Percentiles rank a stretch among this genome's conserved stretches.
phyloP scores from a whole-genome alignment of 2,329 filamentous ascomycete genomes.

The Hyphodiscus sp. region DNA sequence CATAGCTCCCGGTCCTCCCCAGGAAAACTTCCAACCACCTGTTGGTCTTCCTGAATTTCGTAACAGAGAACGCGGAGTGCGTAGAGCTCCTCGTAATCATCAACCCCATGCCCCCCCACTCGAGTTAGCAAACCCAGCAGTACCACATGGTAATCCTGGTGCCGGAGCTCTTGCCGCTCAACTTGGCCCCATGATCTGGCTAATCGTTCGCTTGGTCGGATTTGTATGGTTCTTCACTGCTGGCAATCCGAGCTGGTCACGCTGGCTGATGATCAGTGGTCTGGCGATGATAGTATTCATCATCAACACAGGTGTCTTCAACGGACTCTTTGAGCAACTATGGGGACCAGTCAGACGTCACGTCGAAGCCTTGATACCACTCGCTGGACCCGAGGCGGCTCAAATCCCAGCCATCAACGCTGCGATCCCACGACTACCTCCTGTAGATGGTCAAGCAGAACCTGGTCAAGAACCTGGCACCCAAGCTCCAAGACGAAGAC shows the following conservation, averaged over 20 bases:
- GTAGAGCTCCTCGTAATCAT: constrained; percentile 12
- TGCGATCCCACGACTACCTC: neutral
- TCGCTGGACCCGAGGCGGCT: constrained; percentile 36
- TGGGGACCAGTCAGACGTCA: constrained; percentile 53
- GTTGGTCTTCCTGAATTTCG: constrained; percentile 21
- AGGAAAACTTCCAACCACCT: constrained; percentile 3
- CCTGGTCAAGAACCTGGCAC: neutral
- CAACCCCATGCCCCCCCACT: constrained; percentile 8
- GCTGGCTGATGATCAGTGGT: constrained; percentile 49
- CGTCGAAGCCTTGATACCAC: constrained; percentile 52
- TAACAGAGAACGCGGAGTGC: constrained; percentile 18
- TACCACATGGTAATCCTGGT: constrained; percentile 24
- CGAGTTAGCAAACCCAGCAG: constrained; percentile 6
- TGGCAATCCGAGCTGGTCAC: constrained; percentile 50
- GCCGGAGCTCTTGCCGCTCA: constrained; percentile 26
- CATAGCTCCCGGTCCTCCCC: no score
- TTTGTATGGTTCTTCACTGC: constrained; percentile 62
- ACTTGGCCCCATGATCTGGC: constrained; percentile 57
- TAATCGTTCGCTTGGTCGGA: constrained; percentile 48
- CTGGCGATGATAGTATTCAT: constrained; percentile 51
- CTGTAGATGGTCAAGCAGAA: constrained; percentile 19
- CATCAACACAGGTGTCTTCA: constrained; percentile 53
- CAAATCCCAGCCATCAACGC: constrained; percentile 29
- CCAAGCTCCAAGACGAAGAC: constrained; percentile 5
- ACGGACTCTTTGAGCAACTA: constrained; percentile 46